Conservation (phyloP, 805 yeast genomes). For the Lipomyces mesembrius region DNA sequence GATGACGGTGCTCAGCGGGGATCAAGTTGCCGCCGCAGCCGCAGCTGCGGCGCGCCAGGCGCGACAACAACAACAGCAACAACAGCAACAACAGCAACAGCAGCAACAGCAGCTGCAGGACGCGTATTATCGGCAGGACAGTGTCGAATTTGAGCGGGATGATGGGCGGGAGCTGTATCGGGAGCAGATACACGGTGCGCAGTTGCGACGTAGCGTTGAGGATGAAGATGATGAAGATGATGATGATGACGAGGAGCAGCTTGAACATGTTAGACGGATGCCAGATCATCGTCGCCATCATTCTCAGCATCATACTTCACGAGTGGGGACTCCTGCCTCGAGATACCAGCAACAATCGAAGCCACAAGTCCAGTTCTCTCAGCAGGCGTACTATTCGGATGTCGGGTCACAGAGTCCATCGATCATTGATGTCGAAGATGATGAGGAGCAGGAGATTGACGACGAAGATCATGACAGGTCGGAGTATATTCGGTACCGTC, state of each 20-base stretch:
- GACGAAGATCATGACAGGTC: not conserved
- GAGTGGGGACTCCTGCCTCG: slow-evolving; percentile 1
- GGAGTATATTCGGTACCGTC: not conserved
- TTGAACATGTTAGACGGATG: not conserved
- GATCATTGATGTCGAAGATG: slow-evolving; percentile 2
- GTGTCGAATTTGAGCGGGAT: not conserved
- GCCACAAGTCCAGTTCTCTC: slow-evolving; percentile 2
- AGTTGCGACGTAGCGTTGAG: not conserved
- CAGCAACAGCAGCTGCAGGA: too few relatives aligned
- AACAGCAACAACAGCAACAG: slow-evolving; percentile 36
- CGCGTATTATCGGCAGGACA: slow-evolving; percentile 9
- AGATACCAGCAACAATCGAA: not conserved
- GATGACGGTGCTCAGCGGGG: slow-evolving; percentile 27
- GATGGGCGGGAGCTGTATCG: slow-evolving; percentile 14
- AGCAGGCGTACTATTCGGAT: slow-evolving; percentile 4
- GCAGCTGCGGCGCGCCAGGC: slow-evolving; percentile 23
- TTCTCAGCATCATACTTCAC: not conserved
- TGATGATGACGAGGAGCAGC: slow-evolving; percentile 9
- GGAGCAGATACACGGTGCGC: not conserved
- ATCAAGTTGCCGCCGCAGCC: slow-evolving; percentile 28
- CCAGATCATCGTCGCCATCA: slow-evolving; percentile 1
- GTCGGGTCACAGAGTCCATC: slow-evolving; percentile 6
- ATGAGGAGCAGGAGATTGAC: slow-evolving; percentile 9
- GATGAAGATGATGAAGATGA: slow-evolving; percentile 19
- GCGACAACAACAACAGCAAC: slow-evolving; percentile 36